Conservation (phyloP, 768 basidiomycete species). For the Phallus indusiatus region DNA sequence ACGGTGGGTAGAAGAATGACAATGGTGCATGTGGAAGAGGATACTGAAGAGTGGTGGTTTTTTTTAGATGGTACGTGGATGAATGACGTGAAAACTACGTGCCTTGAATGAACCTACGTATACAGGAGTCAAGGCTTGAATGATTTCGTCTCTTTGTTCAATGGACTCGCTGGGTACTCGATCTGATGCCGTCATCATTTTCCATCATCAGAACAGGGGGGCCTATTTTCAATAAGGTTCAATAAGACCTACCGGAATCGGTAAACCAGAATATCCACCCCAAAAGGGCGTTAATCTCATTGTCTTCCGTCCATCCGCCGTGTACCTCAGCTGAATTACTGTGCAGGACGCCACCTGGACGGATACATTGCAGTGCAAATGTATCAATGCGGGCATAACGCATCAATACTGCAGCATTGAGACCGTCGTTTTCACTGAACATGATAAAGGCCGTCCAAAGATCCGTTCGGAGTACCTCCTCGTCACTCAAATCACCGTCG, state of each 20-base stretch:
- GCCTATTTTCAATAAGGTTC: constrained; percentile 3
- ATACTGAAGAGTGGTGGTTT: neutral
- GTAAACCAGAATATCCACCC: constrained; percentile 61
- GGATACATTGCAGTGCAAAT: constrained; percentile 38
- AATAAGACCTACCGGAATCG: constrained; percentile 29
- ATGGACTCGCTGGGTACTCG: constrained; percentile 21
- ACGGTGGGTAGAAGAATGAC: constrained; percentile 29
- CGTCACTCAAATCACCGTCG: neutral
- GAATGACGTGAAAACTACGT: constrained; percentile 20
- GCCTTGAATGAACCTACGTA: constrained; percentile 15
- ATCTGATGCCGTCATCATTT: constrained; percentile 13
- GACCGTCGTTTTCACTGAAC: constrained; percentile 59
- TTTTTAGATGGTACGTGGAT: constrained; percentile 15
- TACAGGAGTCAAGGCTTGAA: constrained; percentile 9
- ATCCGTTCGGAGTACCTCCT: constrained; percentile 18
- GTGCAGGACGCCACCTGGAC: constrained; percentile 32
- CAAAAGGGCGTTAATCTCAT: constrained; percentile 37
- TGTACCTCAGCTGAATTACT: constrained; percentile 19
- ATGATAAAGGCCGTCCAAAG: constrained; percentile 46
- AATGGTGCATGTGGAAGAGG: neutral
- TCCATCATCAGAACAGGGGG: neutral
- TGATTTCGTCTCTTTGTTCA: constrained; percentile 21
- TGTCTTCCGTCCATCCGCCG: constrained; percentile 53
- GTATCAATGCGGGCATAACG: constrained; percentile 38
- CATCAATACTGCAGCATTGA: constrained; percentile 46